Conservation (phyloP, 2,329 filamentous ascomycete genomes). For the Rhexocercosporidium sp. region DNA sequence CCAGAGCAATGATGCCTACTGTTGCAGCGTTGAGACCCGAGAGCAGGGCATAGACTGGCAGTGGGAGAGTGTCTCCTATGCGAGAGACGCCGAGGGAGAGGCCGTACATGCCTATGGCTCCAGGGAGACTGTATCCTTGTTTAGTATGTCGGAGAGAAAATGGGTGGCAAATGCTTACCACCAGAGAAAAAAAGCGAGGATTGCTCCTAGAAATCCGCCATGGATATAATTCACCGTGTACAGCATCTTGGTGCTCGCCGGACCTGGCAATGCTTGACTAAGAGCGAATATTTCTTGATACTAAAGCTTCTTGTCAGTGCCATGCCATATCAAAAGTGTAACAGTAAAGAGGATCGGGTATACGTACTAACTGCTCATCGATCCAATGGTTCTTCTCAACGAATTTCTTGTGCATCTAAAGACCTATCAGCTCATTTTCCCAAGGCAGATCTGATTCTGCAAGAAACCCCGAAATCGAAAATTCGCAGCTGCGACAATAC, state of each 20-base stretch:
- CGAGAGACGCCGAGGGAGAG: constrained; percentile 68
- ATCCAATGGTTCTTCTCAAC: constrained; percentile 22
- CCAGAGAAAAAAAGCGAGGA: constrained; percentile 45
- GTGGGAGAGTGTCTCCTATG: constrained; percentile 63
- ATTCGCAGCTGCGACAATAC: no score
- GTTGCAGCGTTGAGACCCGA: constrained; percentile 75
- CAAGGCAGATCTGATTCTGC: no score
- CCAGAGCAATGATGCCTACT: constrained; percentile 73
- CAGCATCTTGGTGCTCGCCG: constrained; percentile 73
- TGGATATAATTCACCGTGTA: constrained; percentile 73
- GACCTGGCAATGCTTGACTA: constrained; percentile 71
- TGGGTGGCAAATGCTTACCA: constrained; percentile 14
- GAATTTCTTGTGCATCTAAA: constrained; percentile 1
- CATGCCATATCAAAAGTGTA: background rate
- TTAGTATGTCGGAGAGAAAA: background rate
- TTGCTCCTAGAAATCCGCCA: constrained; percentile 60
- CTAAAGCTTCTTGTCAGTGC: constrained; percentile 44
- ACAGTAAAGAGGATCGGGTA: background rate
- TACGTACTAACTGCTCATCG: constrained; percentile 26
- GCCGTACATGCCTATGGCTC: constrained; percentile 73
- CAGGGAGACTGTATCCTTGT: constrained; percentile 58
- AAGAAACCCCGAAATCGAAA: no score
- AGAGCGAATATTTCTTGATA: constrained; percentile 77
- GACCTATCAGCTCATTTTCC: background rate
- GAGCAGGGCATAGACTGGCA: constrained; percentile 69